These are phyloP conservation scores for Talaromyces thailandensis DNA, from an alignment of 495 filamentous ascomycete species.

Conservation along the genomic window DNA sequence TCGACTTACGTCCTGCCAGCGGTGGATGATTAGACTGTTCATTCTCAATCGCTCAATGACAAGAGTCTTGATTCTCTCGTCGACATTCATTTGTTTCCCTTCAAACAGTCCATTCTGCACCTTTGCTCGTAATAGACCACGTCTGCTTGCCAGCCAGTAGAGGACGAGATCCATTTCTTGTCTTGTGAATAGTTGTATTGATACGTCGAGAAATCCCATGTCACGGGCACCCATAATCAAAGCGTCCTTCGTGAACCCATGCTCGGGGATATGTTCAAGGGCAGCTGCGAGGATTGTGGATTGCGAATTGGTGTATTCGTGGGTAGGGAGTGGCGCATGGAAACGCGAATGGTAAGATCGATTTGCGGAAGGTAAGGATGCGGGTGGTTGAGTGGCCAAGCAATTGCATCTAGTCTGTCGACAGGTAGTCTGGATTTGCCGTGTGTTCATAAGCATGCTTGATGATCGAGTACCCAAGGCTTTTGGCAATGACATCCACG, in stretches of 20 bases:
- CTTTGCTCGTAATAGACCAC: slow-evolving; percentile 42
- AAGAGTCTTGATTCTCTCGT: slow-evolving; percentile 53
- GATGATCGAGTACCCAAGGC: background rate
- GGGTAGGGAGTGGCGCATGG: slow-evolving; percentile 40
- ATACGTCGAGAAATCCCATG: slow-evolving; percentile 77
- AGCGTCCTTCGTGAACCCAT: slow-evolving; percentile 69
- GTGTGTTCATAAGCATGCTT: background rate
- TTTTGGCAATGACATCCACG: background rate
- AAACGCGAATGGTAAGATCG: slow-evolving; percentile 67
- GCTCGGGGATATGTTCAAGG: slow-evolving; percentile 64
- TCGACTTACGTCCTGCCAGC: slow-evolving; percentile 73
- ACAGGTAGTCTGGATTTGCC: background rate
- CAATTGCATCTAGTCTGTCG: slow-evolving; percentile 7
- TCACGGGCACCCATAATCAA: slow-evolving; percentile 73
- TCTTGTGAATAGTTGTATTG: slow-evolving; percentile 68
- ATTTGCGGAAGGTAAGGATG: slow-evolving; percentile 6
- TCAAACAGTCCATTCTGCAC: slow-evolving; percentile 34
- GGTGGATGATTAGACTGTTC: slow-evolving; percentile 58
- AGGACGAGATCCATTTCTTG: slow-evolving; percentile 74
- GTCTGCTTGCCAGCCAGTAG: slow-evolving; percentile 68
- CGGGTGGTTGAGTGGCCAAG: background rate
- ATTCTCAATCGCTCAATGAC: slow-evolving; percentile 63
- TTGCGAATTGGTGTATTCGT: slow-evolving; percentile 62
- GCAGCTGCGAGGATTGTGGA: slow-evolving; percentile 70
- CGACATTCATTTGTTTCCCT: slow-evolving; percentile 24